These are phyloP conservation scores for Lagenidium giganteum DNA, from an alignment of 352 stramenopile species.

Conservation along the genomic window DNA sequence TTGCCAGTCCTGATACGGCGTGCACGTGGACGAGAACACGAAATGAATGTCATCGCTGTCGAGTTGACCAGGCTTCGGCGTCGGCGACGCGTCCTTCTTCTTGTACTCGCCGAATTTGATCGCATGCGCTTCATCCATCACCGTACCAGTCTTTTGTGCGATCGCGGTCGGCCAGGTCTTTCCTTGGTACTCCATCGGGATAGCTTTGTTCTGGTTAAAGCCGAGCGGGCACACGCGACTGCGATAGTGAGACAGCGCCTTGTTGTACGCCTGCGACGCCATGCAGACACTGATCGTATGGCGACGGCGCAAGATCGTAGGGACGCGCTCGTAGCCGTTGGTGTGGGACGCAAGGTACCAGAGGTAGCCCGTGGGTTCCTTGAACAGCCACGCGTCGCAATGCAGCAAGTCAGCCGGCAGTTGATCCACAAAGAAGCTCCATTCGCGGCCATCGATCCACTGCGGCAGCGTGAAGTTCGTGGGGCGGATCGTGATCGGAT, in stretches of 20 bases:
- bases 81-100: slow-evolving; percentile 23
- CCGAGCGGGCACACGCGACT: slow-evolving; percentile 41
- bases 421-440: slow-evolving; percentile 61
- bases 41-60: slow-evolving; percentile 69
- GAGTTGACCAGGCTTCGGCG: slow-evolving; percentile 22
- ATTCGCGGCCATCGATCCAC: slow-evolving; percentile 75
- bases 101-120: slow-evolving; percentile 50
- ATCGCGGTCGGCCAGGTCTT: slow-evolving; percentile 39
- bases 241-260: slow-evolving; percentile 48
- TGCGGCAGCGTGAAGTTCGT: slow-evolving; percentile 68
- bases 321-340: slow-evolving; percentile 69
- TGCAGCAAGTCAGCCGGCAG: slow-evolving; percentile 60
- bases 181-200: slow-evolving; percentile 52
- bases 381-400: slow-evolving; percentile 71
- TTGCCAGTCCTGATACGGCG: slow-evolving; percentile 62
- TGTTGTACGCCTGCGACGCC: slow-evolving; percentile 68
- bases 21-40: slow-evolving; percentile 67
- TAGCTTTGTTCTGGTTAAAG: slow-evolving; percentile 66
- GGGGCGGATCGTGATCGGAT: slow-evolving; percentile 67
- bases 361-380: slow-evolving; percentile 40
- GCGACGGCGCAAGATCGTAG: slow-evolving; percentile 71
- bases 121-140: slow-evolving; percentile 21
- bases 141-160: slow-evolving; percentile 22
- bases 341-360: slow-evolving; percentile 75
- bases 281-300: slow-evolving; percentile 73